These are phyloP conservation scores for Tulasnella sp. DNA, from an alignment of 768 basidiomycete genomes.

Conservation along the genomic window DNA sequence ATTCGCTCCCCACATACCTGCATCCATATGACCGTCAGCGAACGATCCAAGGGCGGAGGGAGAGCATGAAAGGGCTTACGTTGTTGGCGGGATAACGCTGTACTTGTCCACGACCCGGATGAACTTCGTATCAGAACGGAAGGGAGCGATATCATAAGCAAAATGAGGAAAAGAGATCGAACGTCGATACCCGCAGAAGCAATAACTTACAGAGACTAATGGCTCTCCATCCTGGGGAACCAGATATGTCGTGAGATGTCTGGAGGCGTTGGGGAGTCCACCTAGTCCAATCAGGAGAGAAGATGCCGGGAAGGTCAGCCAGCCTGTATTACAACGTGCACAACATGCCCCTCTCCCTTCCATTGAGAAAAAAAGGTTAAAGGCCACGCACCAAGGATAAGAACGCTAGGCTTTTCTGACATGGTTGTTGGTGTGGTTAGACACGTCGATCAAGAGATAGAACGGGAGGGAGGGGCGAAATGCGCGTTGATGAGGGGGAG, in stretches of 20 bases:
- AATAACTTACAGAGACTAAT: slow-evolving; percentile 61
- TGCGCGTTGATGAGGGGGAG: slow-evolving; percentile 24
- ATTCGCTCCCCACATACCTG: slow-evolving; percentile 76
- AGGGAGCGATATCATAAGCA: not conserved
- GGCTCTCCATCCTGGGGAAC: slow-evolving; percentile 64
- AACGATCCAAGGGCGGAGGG: slow-evolving; percentile 12
- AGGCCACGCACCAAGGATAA: slow-evolving; percentile 64
- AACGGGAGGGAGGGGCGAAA: slow-evolving; percentile 28
- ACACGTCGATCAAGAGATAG: not conserved
- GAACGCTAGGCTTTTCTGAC: slow-evolving; percentile 56
- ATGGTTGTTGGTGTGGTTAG: slow-evolving; percentile 31
- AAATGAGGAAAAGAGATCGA: not conserved
- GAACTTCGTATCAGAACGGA: slow-evolving; percentile 42
- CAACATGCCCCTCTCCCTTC: not conserved
- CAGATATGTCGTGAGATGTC: slow-evolving; percentile 62
- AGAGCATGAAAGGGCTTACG: slow-evolving; percentile 43
- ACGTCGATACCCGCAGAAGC: not conserved
- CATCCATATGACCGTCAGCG: not conserved
- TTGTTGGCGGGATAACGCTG: slow-evolving; percentile 68
- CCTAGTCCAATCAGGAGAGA: slow-evolving; percentile 43
- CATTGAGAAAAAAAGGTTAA: not conserved
- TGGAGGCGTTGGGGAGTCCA: slow-evolving; percentile 74
- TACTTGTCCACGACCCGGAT: slow-evolving; percentile 71
- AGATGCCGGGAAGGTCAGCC: not conserved
- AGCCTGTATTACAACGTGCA: slow-evolving; percentile 20